Evolutionary conservation across 306 rosid species (phyloP), one percentile per base, ranked within the genome.

Genomic region (Arachis stenosperma): DNA sequence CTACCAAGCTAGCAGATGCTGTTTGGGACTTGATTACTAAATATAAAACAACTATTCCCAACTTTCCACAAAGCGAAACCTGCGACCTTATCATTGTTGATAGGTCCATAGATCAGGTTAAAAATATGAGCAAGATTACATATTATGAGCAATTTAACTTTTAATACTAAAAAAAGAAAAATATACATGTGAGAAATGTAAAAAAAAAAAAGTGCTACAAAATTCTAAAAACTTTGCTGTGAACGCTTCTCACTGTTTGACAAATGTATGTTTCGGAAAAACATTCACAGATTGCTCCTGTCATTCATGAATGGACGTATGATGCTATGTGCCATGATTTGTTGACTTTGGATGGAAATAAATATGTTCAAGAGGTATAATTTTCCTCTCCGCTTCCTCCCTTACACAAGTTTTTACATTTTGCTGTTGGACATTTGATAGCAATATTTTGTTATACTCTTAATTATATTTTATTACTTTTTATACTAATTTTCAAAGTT

Each of bases 241-340:
- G 42, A 76, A 59, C 50, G 6, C 67, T 46, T 67, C 54, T 48
- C 75, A 48, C 37, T 43, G 65, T 77, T 79, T 60, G 47, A 80
- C 52, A 30, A 57, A 61, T 53, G 62, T 72, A 33, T 33, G 37
- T 33, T 2, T 33, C 27, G 79, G 78, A 74, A 70, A 69, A 65
- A 63, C 22, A 53, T 27, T 70, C 48, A 41, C 80, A 94, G 98
- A 88, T 94, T 88, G 96, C 98, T 82, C 97, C 98, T 70, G 79
- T 89, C 55, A 91, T 94, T 78, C 98, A 94, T 76, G 98, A 94
- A 77, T 94, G 98, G 98, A 94, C 98, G 62, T 94, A 94, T 57
- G 97, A 94, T 81, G 98, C 98, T 53, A 94, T 94, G 98, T 84
- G 90, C 74, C 97, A 85, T 52, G 98, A 94, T 81, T 78, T 94